Evolutionary conservation across 495 filamentous ascomycete genomes (phyloP).

Genomic region (Penicillium nucicola): DNA sequence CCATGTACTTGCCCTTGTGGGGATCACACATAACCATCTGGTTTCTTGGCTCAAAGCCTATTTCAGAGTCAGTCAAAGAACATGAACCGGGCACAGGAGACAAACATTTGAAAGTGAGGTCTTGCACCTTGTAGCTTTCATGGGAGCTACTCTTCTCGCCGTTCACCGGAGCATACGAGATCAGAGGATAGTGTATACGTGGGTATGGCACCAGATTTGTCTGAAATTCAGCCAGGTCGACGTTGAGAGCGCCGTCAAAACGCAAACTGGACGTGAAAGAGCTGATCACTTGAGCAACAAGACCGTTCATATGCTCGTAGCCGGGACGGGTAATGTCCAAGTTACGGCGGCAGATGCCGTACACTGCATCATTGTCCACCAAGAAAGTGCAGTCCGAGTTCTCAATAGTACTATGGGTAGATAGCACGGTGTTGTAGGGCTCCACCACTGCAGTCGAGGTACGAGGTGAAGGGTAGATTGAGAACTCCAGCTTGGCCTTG

Average conservation of each 20-base stretch:
- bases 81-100: conserved; percentile 21
- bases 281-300: conserved; percentile 89
- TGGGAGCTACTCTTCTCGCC: conserved; percentile 77
- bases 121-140: conserved; percentile 87
- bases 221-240: conserved; percentile 93
- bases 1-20: conserved; percentile 93
- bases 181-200: conserved; percentile 87
- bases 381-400: conserved; percentile 92
- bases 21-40: conserved; percentile 96
- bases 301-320: conserved; percentile 84
- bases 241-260: conserved; percentile 88
- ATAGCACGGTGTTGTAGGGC: conserved; percentile 90
- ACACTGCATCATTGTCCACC: conserved; percentile 91
- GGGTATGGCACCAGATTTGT: conserved; percentile 91
- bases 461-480: conserved; percentile 82
- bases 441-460: conserved; percentile 87
- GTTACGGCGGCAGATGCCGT: conserved; percentile 88
- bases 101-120: conserved; percentile 82
- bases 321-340: conserved; percentile 82
- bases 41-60: conserved; percentile 89
- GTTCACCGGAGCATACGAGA: conserved; percentile 86
- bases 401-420: conserved; percentile 90
- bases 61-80: conserved; percentile 2
- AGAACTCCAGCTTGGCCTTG: conserved; percentile 94
- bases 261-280: conserved; percentile 88